A percentile compares a stretch with the other conserved stretches of the same genome.
Conservation (phyloP, 306 rosid species). For the Castanea crenata region DNA sequence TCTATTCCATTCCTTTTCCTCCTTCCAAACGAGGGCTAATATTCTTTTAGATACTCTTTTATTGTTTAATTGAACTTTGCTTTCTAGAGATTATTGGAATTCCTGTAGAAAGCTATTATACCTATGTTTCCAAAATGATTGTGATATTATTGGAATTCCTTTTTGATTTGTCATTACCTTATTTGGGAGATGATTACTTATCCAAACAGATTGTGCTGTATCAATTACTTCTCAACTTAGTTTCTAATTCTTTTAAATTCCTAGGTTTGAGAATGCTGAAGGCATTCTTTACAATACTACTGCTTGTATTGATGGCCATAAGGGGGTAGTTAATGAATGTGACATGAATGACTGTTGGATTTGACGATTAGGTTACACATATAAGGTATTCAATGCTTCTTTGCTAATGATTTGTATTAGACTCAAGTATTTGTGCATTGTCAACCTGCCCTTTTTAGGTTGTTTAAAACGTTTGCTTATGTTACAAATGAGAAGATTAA, state of each 20-base stretch:
- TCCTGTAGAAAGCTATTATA: no score
- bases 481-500: background rate
- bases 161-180: background rate
- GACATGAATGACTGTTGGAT: background rate
- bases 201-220: background rate
- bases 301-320: background rate
- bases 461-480: background rate
- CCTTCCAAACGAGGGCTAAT: no score
- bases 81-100: background rate
- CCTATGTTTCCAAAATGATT: background rate
- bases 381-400: no score
- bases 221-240: background rate
- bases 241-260: background rate
- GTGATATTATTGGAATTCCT: background rate
- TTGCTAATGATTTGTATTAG: background rate
- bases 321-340: background rate
- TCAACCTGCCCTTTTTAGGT: background rate
- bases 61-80: background rate
- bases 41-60: background rate
- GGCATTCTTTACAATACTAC: background rate
- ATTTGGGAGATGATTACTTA: background rate
- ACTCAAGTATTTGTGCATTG: background rate
- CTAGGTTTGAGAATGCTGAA: background rate
- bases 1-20: no score
- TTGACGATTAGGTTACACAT: background rate